Evolutionary conservation across 2,329 filamentous ascomycete species (phyloP).

Genomic region (Penicillium sclerotiorum): DNA sequence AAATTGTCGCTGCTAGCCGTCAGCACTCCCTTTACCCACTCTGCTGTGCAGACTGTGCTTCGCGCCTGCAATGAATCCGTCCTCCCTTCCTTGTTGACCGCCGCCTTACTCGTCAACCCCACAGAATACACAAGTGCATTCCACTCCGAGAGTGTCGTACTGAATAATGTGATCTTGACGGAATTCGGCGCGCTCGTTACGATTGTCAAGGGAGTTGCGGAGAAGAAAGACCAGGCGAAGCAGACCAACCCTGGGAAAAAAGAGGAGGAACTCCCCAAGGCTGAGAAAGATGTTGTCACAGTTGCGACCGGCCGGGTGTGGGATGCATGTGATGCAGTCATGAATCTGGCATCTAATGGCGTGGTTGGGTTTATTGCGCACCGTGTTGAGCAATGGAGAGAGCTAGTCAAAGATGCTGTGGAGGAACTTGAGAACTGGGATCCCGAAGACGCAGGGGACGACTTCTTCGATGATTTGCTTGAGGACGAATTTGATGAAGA

Average conservation of each 20-base stretch:
- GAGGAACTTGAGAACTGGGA: constrained; percentile 88
- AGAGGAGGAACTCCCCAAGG: constrained; percentile 30
- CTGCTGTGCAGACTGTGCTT: constrained; percentile 71
- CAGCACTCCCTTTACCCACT: constrained; percentile 82
- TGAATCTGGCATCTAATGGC: constrained; percentile 65
- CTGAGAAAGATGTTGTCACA: constrained; percentile 58
- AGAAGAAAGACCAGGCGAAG: constrained; percentile 46
- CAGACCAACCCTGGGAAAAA: constrained; percentile 25
- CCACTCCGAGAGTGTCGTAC: constrained; percentile 63
- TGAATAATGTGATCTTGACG: constrained; percentile 62
- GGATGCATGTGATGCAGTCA: constrained; percentile 76
- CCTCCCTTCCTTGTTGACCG: constrained; percentile 73
- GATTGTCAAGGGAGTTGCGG: constrained; percentile 57
- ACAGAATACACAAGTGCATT: constrained; percentile 65
- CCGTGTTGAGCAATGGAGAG: constrained; percentile 73
- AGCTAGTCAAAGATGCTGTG: constrained; percentile 77
- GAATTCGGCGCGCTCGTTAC: constrained; percentile 65
- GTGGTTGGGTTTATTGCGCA: constrained; percentile 70
- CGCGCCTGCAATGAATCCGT: constrained; percentile 71
- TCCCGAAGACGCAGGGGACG: constrained; percentile 68
- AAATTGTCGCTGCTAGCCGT: constrained; percentile 86
- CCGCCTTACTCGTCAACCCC: constrained; percentile 66
- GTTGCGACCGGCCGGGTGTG: constrained; percentile 76
- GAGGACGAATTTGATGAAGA: constrained; percentile 29
- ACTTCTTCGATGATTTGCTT: constrained; percentile 47